phyloP scores from a whole-genome alignment of 106 monocot species.

The Dendrobium nobile region DNA sequence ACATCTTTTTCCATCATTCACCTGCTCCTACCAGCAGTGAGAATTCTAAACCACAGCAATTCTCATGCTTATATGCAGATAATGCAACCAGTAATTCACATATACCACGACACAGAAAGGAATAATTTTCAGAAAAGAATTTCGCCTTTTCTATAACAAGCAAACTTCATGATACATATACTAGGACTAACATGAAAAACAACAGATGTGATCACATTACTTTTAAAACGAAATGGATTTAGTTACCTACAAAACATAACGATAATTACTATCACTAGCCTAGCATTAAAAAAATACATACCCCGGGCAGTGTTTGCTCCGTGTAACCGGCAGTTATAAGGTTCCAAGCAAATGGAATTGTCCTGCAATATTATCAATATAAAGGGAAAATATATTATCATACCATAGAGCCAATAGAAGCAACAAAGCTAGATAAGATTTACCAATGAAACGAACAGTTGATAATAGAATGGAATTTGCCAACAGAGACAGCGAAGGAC shows the following conservation, averaged over 20 bases:
- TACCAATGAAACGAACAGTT: not conserved
- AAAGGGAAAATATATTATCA: not conserved
- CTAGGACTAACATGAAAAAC: not conserved
- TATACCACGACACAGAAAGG: not conserved
- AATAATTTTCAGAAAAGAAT: not conserved
- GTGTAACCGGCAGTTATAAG: conserved; percentile 83
- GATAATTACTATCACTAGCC: not conserved
- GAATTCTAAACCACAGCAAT: not conserved
- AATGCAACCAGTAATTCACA: not conserved
- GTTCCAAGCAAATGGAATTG: conserved; percentile 96
- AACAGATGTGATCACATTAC: conserved; percentile 1
- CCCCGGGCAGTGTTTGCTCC: conserved; percentile 86
- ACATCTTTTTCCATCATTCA: not conserved
- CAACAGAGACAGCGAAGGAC: not conserved
- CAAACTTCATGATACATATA: not conserved
- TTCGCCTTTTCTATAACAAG: not conserved
- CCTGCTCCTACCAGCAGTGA: not conserved
- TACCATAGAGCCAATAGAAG: not conserved
- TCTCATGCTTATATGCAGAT: not conserved
- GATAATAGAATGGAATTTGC: not conserved
- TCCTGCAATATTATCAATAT: conserved; percentile 35
- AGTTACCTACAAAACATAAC: not conserved
- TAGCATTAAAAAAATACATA: conserved; percentile 18
- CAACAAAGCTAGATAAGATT: not conserved
- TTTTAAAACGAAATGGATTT: not conserved